These are phyloP conservation scores for Daldinia eschscholtzii DNA, from an alignment of 2,329 filamentous ascomycete genomes.

Conservation along the genomic window DNA sequence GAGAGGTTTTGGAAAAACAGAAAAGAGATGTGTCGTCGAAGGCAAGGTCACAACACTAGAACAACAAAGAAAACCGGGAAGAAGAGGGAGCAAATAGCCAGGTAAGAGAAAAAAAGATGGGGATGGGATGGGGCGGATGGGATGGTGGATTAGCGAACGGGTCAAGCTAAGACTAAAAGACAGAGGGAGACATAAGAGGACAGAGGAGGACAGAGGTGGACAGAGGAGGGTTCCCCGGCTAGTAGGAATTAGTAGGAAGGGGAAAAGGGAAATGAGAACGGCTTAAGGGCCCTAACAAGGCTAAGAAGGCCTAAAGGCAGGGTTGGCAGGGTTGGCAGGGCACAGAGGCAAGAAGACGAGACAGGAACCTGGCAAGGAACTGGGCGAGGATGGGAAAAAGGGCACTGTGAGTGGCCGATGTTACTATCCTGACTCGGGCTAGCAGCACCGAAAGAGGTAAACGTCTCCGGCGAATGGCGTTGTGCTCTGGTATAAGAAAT, in stretches of 20 bases:
- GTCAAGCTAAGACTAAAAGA: slow-evolving; percentile 28
- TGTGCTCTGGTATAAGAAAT: slow-evolving; percentile 38
- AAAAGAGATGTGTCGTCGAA: slow-evolving; percentile 34
- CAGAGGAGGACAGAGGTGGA: background rate
- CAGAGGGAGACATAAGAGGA: slow-evolving; percentile 14
- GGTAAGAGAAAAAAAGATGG: slow-evolving; percentile 42
- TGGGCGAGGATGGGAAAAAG: background rate
- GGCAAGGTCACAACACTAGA: slow-evolving; percentile 27
- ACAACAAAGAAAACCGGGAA: slow-evolving; percentile 27
- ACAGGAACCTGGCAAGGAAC: slow-evolving; percentile 25
- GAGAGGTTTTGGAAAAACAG: slow-evolving; percentile 17
- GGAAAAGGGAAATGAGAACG: slow-evolving; percentile 38
- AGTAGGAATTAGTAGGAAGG: slow-evolving; percentile 25
- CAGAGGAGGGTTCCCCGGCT: slow-evolving; percentile 34
- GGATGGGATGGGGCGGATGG: slow-evolving; percentile 38
- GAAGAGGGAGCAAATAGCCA: slow-evolving; percentile 29
- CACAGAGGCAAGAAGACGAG: slow-evolving; percentile 36
- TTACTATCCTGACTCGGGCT: slow-evolving; percentile 42
- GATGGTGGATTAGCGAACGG: slow-evolving; percentile 27
- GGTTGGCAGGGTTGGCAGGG: slow-evolving; percentile 12
- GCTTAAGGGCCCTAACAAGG: slow-evolving; percentile 29
- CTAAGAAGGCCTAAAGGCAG: slow-evolving; percentile 9
- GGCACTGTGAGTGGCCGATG: slow-evolving; percentile 41
- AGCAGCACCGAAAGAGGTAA: slow-evolving; percentile 37
- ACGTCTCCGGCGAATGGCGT: slow-evolving; percentile 37